A percentile compares a stretch with the other conserved stretches of the same genome.
phyloP scores from a whole-genome alignment of 805 yeast species.

The Schwanniomyces polymorphus region DNA sequence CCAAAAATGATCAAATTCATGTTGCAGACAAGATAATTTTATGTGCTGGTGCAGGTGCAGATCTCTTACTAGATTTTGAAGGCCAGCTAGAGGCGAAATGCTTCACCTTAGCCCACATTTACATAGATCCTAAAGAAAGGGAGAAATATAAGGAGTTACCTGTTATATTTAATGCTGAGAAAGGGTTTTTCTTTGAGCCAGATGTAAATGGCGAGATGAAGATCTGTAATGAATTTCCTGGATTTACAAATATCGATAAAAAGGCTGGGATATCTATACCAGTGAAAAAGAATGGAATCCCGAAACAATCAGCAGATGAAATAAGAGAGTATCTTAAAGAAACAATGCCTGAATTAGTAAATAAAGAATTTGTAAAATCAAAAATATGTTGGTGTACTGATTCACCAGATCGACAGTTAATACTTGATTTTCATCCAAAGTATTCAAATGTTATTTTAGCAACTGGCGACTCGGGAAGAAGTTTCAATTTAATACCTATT shows the following conservation, averaged over 20 bases:
- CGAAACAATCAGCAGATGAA: conserved; percentile 9
- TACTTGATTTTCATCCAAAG: conserved; percentile 39
- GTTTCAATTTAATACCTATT: conserved; percentile 45
- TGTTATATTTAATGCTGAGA: conserved; percentile 41
- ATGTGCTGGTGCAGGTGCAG: conserved; percentile 39
- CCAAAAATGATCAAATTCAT: conserved; percentile 18
- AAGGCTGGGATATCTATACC: conserved; percentile 12
- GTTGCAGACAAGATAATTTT: conserved; percentile 33
- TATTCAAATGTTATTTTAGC: conserved; percentile 35
- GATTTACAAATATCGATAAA: conserved; percentile 4
- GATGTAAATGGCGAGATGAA: conserved; percentile 35
- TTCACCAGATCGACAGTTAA: conserved; percentile 39
- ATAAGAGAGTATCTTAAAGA: conserved; percentile 8
- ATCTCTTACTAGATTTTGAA: conserved; percentile 24
- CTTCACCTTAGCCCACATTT: conserved; percentile 33
- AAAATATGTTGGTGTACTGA: conserved; percentile 26
- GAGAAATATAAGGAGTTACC: conserved; percentile 38
- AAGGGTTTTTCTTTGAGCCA: conserved; percentile 50
- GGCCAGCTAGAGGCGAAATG: conserved; percentile 38
- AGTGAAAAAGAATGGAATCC: conserved; percentile 11
- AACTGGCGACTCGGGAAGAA: conserved; percentile 51
- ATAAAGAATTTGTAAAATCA: conserved; percentile 6
- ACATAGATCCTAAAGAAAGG: conserved; percentile 33
- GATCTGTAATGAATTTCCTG: conserved; percentile 19
- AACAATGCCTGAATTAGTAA: conserved; percentile 11